Evolutionary conservation across 2,329 filamentous ascomycete species (phyloP).

Genomic region (Fusarium sp.): DNA sequence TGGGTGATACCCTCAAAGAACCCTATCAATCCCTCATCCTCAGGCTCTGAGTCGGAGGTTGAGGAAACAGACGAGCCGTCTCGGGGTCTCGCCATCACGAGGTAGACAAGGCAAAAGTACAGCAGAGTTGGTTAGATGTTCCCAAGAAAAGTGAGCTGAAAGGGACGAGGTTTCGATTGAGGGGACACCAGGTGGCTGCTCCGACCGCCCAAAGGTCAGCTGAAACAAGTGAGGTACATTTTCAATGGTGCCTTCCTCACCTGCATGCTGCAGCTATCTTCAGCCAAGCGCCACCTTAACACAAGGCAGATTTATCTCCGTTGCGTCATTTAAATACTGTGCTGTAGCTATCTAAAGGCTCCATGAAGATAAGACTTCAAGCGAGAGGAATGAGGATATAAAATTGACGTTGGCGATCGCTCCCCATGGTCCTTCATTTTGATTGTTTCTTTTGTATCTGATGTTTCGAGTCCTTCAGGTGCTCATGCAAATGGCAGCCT

Average conservation of each 20-base stretch:
- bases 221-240: neutral
- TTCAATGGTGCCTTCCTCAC: neutral
- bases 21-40: neutral
- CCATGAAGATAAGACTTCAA: rapidly evolving
- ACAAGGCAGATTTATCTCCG: neutral
- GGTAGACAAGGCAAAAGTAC: rapidly evolving
- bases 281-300: neutral
- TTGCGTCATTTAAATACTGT: neutral
- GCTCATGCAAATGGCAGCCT: neutral
- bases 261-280: neutral
- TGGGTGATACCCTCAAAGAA: neutral
- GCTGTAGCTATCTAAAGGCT: neutral
- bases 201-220: neutral
- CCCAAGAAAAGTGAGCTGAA: neutral
- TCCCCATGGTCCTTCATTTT: rapidly evolving
- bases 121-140: rapidly evolving
- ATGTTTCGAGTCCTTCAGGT: neutral
- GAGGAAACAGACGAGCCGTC: neutral
- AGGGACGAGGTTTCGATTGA: neutral
- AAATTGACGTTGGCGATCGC: rapidly evolving
- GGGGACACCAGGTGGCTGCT: neutral
- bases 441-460: neutral
- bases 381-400: rapidly evolving
- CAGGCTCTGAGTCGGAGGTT: neutral
- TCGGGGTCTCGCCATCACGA: neutral